phyloP scores from a whole-genome alignment of 495 filamentous ascomycete species.

The Bombardia bombarda region DNA sequence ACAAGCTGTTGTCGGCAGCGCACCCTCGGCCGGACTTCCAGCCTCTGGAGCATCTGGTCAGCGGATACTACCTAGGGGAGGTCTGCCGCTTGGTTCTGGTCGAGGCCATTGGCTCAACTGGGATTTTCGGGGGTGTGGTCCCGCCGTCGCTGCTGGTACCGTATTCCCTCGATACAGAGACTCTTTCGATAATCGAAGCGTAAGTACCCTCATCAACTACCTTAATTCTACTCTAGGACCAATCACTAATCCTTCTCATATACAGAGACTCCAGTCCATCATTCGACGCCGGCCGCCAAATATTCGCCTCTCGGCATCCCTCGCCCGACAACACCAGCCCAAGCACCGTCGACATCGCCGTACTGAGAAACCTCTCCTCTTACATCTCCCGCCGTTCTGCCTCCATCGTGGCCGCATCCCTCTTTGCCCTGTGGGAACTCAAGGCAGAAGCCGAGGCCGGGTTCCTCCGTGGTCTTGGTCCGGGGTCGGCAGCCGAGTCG shows the following conservation, averaged over 20 bases:
- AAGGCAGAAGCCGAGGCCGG: slow-evolving; percentile 39
- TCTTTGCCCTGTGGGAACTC: slow-evolving; percentile 55
- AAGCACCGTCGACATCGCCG: slow-evolving; percentile 40
- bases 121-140: slow-evolving; percentile 48
- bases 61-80: slow-evolving; percentile 79
- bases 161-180: slow-evolving; percentile 55
- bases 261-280: slow-evolving; percentile 28
- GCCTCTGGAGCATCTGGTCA: slow-evolving; percentile 75
- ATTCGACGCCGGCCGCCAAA: slow-evolving; percentile 20
- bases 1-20: slow-evolving; percentile 49
- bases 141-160: slow-evolving; percentile 41
- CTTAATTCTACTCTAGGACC: background rate
- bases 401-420: slow-evolving; percentile 52
- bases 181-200: slow-evolving; percentile 52
- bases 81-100: slow-evolving; percentile 61
- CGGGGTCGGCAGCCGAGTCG: slow-evolving; percentile 6
- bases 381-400: slow-evolving; percentile 53
- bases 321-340: slow-evolving; percentile 27
- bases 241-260: slow-evolving; percentile 10
- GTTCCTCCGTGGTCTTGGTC: slow-evolving; percentile 1
- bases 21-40: slow-evolving; percentile 75
- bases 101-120: slow-evolving; percentile 50
- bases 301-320: slow-evolving; percentile 39
- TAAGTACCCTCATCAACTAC: slow-evolving; percentile 22
- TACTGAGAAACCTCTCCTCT: slow-evolving; percentile 45